Base-by-base conservation (phyloP, 164 flowering plant species). In the Amborella trichopoda region DNA sequence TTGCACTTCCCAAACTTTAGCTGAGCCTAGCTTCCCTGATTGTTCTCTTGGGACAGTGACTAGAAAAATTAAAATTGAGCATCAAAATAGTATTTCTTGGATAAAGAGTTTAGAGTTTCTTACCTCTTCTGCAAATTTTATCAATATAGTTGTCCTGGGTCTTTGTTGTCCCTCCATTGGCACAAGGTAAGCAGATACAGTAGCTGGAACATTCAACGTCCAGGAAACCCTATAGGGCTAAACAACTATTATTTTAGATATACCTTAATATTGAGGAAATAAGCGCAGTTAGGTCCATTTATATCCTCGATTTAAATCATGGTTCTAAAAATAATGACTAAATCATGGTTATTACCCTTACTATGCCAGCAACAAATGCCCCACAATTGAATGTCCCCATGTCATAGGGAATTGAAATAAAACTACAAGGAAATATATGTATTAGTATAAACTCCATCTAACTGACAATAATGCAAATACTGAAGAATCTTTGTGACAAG, bases 351-450 rank as follows among this genome's bases (percentile, higher is more conserved):
- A 52, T 80, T 59, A 91, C 99, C 81, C 78, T 76, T 43, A 93
- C 99, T 55, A 93, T 78, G 52, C 99, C 99, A 68, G 99, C 99
- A 61, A 84, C 99, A 83, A 93, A 93, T 34, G 99, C 99, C n/a
- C 99, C 99, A 52, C 96, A 93, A 41, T 93, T 93, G 53, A 93
- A 93, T 26, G 99, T 75, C n/a, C 99, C 99, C 99, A 93, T 93
- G 59, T 93, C 99, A 66, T 93, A 87, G 11, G 99, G 99, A 55
- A 84, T 73, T 9, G 99, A 93, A 62, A 93, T 93, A 64, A 93
- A 93, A 49, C 99, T 93, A 52, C 44, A 60, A 27, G 1, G 34
- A 38, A 38, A 38, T 20, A 27, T 14, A n/a, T n/a, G n/a, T 6
- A 60, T 30, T 24, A 52, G 39, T 27, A n/a, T 19, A 21, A 49